Evolutionary conservation across 2,329 filamentous ascomycete species (phyloP), one percentile per base, ranked within the genome.

Genomic region (Metarhizium robertsii): DNA sequence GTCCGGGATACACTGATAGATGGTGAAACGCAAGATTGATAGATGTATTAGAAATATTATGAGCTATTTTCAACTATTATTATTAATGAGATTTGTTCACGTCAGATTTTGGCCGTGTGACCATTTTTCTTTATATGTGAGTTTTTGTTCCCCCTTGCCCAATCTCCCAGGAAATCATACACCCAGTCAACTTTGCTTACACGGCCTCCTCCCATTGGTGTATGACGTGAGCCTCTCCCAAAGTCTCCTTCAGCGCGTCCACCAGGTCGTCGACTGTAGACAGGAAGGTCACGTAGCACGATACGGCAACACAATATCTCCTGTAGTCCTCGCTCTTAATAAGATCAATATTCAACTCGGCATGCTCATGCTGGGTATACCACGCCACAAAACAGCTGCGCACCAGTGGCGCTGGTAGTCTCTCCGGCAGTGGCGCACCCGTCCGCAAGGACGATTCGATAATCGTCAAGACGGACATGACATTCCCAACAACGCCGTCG

Each of bases 391-490:
- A 63, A 14, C 65, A 65, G 2, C 70, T 68, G 2, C 69, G 66
- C 1, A 77, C 61, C 25, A 80, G 59, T 2, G 77, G 78, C 1
- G 73, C 71, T 0, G 77, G 77, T 0, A 80, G 59, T 2, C 76
- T 65, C 53, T 76, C 73, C 0, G 77, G 77, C 0, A 78, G 60
- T 0, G 78, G 69, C n/a, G 72, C 70, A 0, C 75, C 77, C 0
- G 75, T 78, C 20, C 73, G 70, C 14, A 80, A 61, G 2, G 75
- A 65, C 52, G 78, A 75, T 51, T 78, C 75, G 6, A 77, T 62
- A 3, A 79, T 69, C 1, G 65, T 67, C 1, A 80, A 61, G 2
- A 79, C 75, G 1, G 75, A 74, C 77, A 79, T 80, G 52, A 77
- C 59, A 32, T 79, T 76, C 3, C 73, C 75, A 10, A 80, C 73